Base-by-base conservation (phyloP, 352 stramenopile species). In the Globisporangium paddicum region DNA sequence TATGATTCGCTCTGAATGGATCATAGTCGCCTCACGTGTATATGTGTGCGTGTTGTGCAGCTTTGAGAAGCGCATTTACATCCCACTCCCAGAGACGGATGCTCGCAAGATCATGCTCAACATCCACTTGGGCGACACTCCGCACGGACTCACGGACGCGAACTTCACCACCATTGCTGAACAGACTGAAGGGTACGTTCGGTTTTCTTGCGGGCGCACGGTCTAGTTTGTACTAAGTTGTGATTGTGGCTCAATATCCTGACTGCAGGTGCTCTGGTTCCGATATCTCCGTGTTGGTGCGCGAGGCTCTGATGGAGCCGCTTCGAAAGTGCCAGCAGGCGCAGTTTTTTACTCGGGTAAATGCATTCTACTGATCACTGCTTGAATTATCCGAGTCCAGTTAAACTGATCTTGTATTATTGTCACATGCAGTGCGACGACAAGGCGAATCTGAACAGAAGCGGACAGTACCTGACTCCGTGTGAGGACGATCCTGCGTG, bases 11-110 rank as follows among this genome's bases (percentile, higher is more conserved):
- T n/a, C n/a, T n/a, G n/a, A n/a, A n/a, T n/a, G n/a, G n/a, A n/a
- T n/a, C n/a, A n/a, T n/a, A n/a, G n/a, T n/a, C n/a, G n/a, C n/a
- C n/a, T n/a, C n/a, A n/a, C n/a, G n/a, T n/a, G n/a, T n/a, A n/a
- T n/a, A n/a, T n/a, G n/a, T n/a, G 16, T 38, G 42, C 28, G 10
- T 46, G 28, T n/a, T 69, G 14, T 41, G 35, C 58, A 95, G 86
- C 61, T 99, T 99, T 66, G 97, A 99, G 71, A 99, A 99, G 66
- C 90, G 96, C 46, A 97, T 99, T 62, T 99, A 99, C 66, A 99
- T 99, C 63, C 96, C 97, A 51, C 89, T 99, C 23, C 97, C 97
- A 34, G 96, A 98, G 47, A 56, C 67, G 4, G 80, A 96, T 18
- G 89, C 96, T 9, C 71, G 97, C 34, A 82, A 97, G 49, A 80